phyloP scores from a whole-genome alignment of 2,329 filamentous ascomycete species.

The Aspergillus vadensis region DNA sequence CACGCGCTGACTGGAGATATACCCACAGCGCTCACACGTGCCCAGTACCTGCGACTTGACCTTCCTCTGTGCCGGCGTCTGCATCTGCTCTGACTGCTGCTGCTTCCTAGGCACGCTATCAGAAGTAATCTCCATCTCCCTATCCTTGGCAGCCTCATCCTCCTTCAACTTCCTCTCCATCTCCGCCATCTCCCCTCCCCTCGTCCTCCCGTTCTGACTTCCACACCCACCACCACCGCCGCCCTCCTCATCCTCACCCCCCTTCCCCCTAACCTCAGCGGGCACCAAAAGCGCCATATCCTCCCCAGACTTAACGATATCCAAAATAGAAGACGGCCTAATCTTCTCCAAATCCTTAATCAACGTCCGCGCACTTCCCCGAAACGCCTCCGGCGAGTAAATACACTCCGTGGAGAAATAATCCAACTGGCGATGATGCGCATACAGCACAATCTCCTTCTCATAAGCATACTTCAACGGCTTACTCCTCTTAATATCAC shows the following conservation, averaged over 20 bases:
- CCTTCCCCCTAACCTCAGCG: conserved; percentile 46
- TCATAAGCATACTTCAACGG: conserved; percentile 98
- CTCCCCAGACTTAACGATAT: conserved; percentile 92
- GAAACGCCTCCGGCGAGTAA: conserved; percentile 95
- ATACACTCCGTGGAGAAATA: conserved; percentile 99
- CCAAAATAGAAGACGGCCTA: conserved; percentile 87
- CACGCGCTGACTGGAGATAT: conserved; percentile 89
- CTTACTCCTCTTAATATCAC: conserved; percentile 92
- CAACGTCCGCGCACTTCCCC: conserved; percentile 83
- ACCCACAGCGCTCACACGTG: conserved; percentile 84
- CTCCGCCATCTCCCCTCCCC: conserved; percentile 75
- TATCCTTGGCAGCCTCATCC: conserved; percentile 61
- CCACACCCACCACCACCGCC: conserved; percentile 78
- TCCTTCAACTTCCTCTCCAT: conserved; percentile 74
- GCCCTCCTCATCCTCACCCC: conserved; percentile 52
- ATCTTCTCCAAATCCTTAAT: conserved; percentile 96
- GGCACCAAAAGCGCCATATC: conserved; percentile 92
- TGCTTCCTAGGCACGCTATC: conserved; percentile 18
- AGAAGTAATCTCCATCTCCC: conserved; percentile 67
- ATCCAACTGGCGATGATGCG: conserved; percentile 92
- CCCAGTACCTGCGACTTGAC: conserved; percentile 63
- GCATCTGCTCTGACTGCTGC: conserved; percentile 29
- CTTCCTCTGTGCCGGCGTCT: conserved; percentile 39
- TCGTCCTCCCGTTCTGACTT: conserved; percentile 64
- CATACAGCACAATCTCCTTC: conserved; percentile 98